Percentiles rank a stretch among this genome's conserved stretches.
phyloP scores from a whole-genome alignment of 305 asterid genomes.

The Solanum hybrid region DNA sequence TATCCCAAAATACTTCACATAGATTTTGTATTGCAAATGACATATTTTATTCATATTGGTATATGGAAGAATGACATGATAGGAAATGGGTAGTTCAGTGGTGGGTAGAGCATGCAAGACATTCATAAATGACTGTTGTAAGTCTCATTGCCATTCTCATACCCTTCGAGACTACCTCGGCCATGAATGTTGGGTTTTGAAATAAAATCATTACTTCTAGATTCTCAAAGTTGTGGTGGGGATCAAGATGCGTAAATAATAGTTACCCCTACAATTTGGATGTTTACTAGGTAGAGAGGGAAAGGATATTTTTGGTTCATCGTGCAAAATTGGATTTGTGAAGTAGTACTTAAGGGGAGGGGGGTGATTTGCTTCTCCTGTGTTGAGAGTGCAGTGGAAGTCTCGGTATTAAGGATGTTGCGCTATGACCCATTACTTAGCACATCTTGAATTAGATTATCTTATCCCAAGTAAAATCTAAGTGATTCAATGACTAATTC shows the following conservation, averaged over 20 bases:
- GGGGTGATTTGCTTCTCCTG: background rate
- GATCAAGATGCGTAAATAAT: too few relatives aligned
- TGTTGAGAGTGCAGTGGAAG: background rate
- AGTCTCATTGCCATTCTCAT: background rate
- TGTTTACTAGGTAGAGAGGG: too few relatives aligned
- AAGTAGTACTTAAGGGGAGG: background rate
- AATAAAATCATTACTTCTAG: background rate
- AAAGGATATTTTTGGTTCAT: background rate
- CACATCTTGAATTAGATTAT: background rate
- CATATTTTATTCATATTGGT: background rate
- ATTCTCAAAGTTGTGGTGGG: too few relatives aligned
- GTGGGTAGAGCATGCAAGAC: background rate
- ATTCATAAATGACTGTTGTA: too few relatives aligned
- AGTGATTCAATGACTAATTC: too few relatives aligned
- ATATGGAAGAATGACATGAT: background rate
- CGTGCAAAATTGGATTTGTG: background rate
- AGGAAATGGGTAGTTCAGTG: background rate
- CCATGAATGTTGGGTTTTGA: background rate
- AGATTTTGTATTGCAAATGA: background rate
- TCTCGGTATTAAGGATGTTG: too few relatives aligned
- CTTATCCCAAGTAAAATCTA: background rate
- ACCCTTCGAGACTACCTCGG: background rate
- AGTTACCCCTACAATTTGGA: too few relatives aligned
- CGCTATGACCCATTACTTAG: too few relatives aligned
- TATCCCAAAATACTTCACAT: background rate